phyloP scores from a whole-genome alignment of 306 rosid species.

The Betula pendula region DNA sequence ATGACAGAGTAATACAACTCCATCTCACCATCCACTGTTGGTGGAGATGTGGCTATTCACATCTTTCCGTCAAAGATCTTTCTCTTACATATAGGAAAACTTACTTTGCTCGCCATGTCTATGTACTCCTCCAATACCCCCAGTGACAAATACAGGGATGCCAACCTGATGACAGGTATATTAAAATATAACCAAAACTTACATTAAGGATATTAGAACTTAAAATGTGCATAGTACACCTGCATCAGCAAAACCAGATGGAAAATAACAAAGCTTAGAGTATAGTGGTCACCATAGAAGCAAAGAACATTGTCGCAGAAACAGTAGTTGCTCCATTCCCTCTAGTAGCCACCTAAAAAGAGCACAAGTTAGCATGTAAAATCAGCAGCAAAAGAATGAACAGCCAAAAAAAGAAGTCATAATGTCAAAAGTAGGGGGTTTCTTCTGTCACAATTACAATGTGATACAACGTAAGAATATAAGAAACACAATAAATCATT shows the following conservation, averaged over 20 bases:
- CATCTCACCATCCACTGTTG: background rate
- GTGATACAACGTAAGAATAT: slow-evolving; percentile 2
- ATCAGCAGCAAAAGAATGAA: slow-evolving; percentile 13
- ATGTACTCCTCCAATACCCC: slow-evolving; percentile 97
- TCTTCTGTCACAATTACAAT: slow-evolving; percentile 14
- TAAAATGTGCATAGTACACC: slow-evolving; percentile 16
- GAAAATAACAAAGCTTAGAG: slow-evolving; percentile 12
- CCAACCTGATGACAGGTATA: slow-evolving; percentile 54
- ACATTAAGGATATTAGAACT: slow-evolving; percentile 15
- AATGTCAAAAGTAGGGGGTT: background rate
- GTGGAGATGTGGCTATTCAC: background rate
- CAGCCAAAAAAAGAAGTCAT: slow-evolving; percentile 1
- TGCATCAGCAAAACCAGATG: slow-evolving; percentile 9
- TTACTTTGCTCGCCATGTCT: slow-evolving; percentile 79
- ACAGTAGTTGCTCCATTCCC: slow-evolving; percentile 94
- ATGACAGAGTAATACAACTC: background rate
- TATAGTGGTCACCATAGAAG: slow-evolving; percentile 56
- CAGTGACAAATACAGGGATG: slow-evolving; percentile 83
- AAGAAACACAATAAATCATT: slow-evolving; percentile 11
- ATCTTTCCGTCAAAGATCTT: background rate
- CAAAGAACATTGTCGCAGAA: slow-evolving; percentile 88
- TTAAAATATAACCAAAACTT: background rate
- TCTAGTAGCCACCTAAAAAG: slow-evolving; percentile 66
- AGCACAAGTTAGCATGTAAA: slow-evolving; percentile 22
- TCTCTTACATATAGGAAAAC: slow-evolving; percentile 30